Evolutionary conservation across 176 grass and related monocot genomes (phyloP), one percentile per base, ranked within the genome.

Genomic region (Zoysia japonica): DNA sequence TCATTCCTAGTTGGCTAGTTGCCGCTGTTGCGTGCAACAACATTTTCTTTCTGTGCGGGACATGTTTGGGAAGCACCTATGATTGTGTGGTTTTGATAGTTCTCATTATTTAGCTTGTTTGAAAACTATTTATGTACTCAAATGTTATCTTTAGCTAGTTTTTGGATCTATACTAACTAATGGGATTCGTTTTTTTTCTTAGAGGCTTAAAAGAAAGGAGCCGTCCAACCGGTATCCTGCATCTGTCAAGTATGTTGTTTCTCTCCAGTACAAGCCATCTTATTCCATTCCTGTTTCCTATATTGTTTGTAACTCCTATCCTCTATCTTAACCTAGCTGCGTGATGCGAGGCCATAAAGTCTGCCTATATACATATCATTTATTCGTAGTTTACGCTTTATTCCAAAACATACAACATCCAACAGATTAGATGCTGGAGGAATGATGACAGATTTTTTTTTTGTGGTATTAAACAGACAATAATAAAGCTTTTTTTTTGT

Each of bases 71-170:
- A 10, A 12, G 43, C 17, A 13, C 11, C 43, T 70, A 35, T 2
- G 6, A 19, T 68, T 5, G 3, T 47, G 17, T 13, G 17, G 3
- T 6, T 7, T 67, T 46, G 1, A 48, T 48, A 48, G 2, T 65
- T 70, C 67, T 70, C 4, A 47, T 47, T 47, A 47, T 47, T 47
- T 70, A 47, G n/a, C 40, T 43, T 66, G 66, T 68, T 48, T 47
- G n/a, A 70, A 13, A 20, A 47, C 7, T 4, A 13, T 47, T 35
- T 28, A 35, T 2, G 12, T 70, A 48, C 17, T 47, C 17, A 44
- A 3, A 12, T 70, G 7, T 35, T 6, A 48, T 70, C 10, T 37
- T 7, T 71, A 15, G 68, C 20, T 48, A 71, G 49, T 54, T 54
- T 40, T 38, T 71, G 9, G 11, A 50, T 53, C 70, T 16, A 72